A percentile compares a stretch with the other conserved stretches of the same genome.
These are phyloP conservation scores for Parastagonospora nodorum DNA, from an alignment of 2,329 filamentous ascomycete genomes.

Conservation along the genomic window DNA sequence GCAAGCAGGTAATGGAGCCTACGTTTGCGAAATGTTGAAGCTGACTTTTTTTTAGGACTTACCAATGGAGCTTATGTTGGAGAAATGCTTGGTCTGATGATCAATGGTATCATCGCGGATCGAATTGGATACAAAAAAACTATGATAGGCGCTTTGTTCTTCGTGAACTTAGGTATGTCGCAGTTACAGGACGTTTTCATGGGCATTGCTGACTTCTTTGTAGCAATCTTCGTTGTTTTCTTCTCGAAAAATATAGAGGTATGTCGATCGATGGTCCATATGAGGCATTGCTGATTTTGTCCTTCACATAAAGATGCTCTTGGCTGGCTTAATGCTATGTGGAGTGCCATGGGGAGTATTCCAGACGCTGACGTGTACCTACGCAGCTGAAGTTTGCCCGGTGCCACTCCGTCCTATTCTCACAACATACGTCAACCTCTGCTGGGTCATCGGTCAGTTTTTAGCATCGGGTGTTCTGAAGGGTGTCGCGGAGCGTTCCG, in stretches of 20 bases:
- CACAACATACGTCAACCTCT: slow-evolving; percentile 74
- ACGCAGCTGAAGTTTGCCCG: slow-evolving; percentile 67
- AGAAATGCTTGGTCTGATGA: slow-evolving; percentile 51
- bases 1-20: slow-evolving; percentile 55
- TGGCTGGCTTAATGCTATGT: slow-evolving; percentile 62
- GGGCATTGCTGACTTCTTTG: not conserved
- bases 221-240: slow-evolving; percentile 45
- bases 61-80: slow-evolving; percentile 54
- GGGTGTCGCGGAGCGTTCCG: slow-evolving; percentile 65
- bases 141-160: slow-evolving; percentile 41
- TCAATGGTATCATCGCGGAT: slow-evolving; percentile 53
- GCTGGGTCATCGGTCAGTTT: slow-evolving; percentile 75
- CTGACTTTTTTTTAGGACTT: slow-evolving; percentile 35
- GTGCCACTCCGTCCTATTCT: slow-evolving; percentile 65
- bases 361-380: slow-evolving; percentile 54
- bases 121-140: slow-evolving; percentile 49
- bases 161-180: slow-evolving; percentile 18
- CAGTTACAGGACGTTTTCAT: too few species aligned
- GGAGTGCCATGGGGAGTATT: slow-evolving; percentile 55
- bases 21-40: slow-evolving; percentile 52
- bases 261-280: too few species aligned
- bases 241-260: slow-evolving; percentile 49
- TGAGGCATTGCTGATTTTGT: too few species aligned
- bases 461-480: slow-evolving; percentile 74
- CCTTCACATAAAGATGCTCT: slow-evolving; percentile 51